phyloP scores from a whole-genome alignment of 2,329 filamentous ascomycete genomes.

The Gaeumannomyces sp. region DNA sequence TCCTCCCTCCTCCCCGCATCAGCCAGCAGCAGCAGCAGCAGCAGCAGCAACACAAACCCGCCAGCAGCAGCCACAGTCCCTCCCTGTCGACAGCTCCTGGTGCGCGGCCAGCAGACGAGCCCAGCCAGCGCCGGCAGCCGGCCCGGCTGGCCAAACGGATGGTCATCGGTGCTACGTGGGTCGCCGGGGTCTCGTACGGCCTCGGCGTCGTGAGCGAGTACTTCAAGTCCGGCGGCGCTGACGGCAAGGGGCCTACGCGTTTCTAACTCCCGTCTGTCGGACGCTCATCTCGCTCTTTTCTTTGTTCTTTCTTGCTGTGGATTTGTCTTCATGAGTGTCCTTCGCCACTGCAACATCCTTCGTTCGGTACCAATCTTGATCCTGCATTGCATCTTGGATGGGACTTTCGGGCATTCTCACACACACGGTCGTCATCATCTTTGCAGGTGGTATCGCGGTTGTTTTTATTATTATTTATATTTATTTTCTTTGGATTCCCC shows the following conservation, averaged over 20 bases:
- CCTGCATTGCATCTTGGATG: not conserved
- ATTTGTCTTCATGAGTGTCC: not conserved
- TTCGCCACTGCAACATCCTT: not conserved
- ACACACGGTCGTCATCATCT: not conserved
- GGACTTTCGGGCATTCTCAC: not conserved
- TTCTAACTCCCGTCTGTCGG: conserved; percentile 18
- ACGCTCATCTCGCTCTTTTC: not conserved
- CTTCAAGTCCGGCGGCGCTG: conserved; percentile 41
- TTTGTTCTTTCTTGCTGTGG: not conserved
- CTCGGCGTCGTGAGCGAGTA: conserved; percentile 54
- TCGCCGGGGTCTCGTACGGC: conserved; percentile 51
- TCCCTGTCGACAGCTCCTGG: not conserved
- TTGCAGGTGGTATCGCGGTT: not conserved
- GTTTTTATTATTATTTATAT: no score
- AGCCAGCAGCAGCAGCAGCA: not conserved
- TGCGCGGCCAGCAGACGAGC: conserved; percentile 12
- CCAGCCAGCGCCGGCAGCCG: conserved; percentile 13
- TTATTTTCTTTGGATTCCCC: conserved; percentile 1
- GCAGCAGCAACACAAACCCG: conserved; percentile 17
- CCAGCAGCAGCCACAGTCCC: conserved; percentile 11
- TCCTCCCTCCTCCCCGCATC: conserved; percentile 26
- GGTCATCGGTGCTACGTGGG: conserved; percentile 46
- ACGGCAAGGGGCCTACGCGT: conserved; percentile 26
- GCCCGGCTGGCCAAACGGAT: conserved; percentile 40
- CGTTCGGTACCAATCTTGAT: not conserved